Evolutionary conservation across 352 stramenopile genomes (phyloP).

Genomic region (Globisporangium middletonii): DNA sequence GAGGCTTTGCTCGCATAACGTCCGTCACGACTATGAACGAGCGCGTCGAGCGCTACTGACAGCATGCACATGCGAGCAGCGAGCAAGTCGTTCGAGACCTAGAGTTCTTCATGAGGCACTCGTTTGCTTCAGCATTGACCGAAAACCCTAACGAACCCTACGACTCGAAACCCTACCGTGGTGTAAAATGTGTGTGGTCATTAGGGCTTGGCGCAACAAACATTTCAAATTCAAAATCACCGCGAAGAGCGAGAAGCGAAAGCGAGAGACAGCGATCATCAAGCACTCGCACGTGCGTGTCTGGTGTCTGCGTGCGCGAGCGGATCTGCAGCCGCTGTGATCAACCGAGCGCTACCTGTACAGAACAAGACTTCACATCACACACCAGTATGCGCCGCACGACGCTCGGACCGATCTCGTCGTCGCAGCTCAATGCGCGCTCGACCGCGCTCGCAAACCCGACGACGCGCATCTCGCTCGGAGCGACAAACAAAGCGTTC

Average conservation of each 20-base stretch:
- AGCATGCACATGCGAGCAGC: too few species aligned
- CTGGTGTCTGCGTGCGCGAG: neutral
- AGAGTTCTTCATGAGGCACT: too few species aligned
- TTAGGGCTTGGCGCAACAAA: too few species aligned
- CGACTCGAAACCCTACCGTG: too few species aligned
- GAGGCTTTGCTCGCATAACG: neutral
- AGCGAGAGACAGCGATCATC: too few species aligned
- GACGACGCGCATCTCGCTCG: slow-evolving; percentile 51
- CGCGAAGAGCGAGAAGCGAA: too few species aligned
- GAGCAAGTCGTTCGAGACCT: too few species aligned
- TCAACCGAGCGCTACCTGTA: neutral
- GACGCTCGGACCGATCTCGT: slow-evolving; percentile 79
- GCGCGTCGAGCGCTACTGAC: neutral
- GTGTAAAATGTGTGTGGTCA: too few species aligned
- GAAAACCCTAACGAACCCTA: too few species aligned
- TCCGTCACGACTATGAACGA: neutral
- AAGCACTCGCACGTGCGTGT: too few species aligned
- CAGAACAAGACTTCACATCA: neutral
- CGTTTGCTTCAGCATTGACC: too few species aligned
- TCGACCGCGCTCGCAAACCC: slow-evolving; percentile 27
- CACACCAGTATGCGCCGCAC: slow-evolving; percentile 60
- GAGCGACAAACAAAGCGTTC: slow-evolving; percentile 28
- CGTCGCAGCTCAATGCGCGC: slow-evolving; percentile 77
- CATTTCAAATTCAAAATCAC: too few species aligned
- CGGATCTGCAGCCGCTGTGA: neutral